Conservation (phyloP, 805 yeast genomes). For the Starmera pachycereana region DNA sequence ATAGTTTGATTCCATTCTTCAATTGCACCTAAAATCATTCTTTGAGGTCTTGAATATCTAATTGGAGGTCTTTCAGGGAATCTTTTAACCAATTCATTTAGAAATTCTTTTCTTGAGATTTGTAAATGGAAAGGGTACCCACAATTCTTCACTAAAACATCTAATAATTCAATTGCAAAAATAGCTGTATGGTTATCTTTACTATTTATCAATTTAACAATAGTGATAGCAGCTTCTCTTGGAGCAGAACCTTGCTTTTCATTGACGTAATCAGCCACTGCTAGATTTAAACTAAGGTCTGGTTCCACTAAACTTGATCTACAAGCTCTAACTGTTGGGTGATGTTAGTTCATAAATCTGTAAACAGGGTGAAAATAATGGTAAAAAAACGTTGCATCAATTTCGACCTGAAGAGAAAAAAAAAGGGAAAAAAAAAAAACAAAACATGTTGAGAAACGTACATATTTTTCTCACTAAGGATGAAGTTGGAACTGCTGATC, state of each 20-base stretch:
- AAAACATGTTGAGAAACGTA: slow-evolving; percentile 4
- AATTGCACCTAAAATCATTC: slow-evolving; percentile 76
- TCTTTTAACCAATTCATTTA: slow-evolving; percentile 83
- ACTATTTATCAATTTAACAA: slow-evolving; percentile 73
- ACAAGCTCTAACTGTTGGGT: slow-evolving; percentile 62
- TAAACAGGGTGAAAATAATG: slow-evolving; percentile 3
- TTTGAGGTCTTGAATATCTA: slow-evolving; percentile 73
- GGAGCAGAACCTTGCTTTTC: slow-evolving; percentile 87
- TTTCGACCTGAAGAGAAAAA: background rate
- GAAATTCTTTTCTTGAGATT: slow-evolving; percentile 87
- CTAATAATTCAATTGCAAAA: slow-evolving; percentile 74
- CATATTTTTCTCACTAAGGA: slow-evolving; percentile 33
- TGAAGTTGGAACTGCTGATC: slow-evolving; percentile 13
- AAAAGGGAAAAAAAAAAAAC: background rate
- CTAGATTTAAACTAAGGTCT: slow-evolving; percentile 77
- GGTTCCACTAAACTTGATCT: slow-evolving; percentile 78
- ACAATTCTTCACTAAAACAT: slow-evolving; percentile 91
- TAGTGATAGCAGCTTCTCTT: slow-evolving; percentile 82
- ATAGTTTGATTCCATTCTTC: slow-evolving; percentile 97
- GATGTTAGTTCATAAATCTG: slow-evolving; percentile 3
- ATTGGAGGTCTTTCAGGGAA: slow-evolving; percentile 94
- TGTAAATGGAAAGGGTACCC: slow-evolving; percentile 96
- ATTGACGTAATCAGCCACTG: slow-evolving; percentile 88
- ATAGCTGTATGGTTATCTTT: slow-evolving; percentile 77
- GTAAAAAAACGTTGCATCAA: background rate